phyloP scores from a whole-genome alignment of 345 rosid species.

The Trapa bicornis region DNA sequence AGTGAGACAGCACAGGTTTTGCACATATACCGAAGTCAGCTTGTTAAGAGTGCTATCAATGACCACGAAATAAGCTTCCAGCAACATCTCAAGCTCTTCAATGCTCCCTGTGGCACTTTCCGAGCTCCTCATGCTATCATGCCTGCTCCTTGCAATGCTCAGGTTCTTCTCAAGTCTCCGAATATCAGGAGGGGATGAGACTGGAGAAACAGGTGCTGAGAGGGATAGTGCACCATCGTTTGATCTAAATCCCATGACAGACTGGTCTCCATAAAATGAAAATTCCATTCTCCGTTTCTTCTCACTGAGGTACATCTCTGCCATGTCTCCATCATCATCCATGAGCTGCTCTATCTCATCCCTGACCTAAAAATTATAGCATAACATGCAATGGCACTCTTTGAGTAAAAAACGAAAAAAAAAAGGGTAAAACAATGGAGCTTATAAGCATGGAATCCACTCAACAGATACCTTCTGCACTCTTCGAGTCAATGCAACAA shows the following conservation, averaged over 20 bases:
- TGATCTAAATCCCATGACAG: constrained; percentile 56
- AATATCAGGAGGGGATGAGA: constrained; percentile 74
- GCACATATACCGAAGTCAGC: constrained; percentile 64
- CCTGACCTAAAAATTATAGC: constrained; percentile 39
- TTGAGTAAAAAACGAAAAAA: too few relatives aligned
- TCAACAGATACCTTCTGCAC: constrained; percentile 71
- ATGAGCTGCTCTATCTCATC: constrained; percentile 99
- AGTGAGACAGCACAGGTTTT: not conserved
- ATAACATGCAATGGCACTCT: not conserved
- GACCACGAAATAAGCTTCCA: constrained; percentile 95
- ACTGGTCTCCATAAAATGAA: constrained; percentile 66
- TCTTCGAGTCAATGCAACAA: constrained; percentile 90
- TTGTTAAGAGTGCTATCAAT: constrained; percentile 94
- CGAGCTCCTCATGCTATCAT: constrained; percentile 78
- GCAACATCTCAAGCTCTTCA: constrained; percentile 96
- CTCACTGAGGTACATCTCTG: constrained; percentile 96
- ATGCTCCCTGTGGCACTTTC: constrained; percentile 62
- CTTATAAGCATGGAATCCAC: not conserved
- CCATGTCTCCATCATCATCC: constrained; percentile 99
- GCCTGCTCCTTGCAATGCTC: constrained; percentile 87
- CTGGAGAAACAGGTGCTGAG: constrained; percentile 96
- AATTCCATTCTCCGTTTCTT: constrained; percentile 86
- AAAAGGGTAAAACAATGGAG: constrained; percentile 5
- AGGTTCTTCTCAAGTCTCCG: constrained; percentile 76
- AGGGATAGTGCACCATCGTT: constrained; percentile 53